Base-by-base conservation (phyloP, 352 stramenopile species). In the Pythium sp. region DNA sequence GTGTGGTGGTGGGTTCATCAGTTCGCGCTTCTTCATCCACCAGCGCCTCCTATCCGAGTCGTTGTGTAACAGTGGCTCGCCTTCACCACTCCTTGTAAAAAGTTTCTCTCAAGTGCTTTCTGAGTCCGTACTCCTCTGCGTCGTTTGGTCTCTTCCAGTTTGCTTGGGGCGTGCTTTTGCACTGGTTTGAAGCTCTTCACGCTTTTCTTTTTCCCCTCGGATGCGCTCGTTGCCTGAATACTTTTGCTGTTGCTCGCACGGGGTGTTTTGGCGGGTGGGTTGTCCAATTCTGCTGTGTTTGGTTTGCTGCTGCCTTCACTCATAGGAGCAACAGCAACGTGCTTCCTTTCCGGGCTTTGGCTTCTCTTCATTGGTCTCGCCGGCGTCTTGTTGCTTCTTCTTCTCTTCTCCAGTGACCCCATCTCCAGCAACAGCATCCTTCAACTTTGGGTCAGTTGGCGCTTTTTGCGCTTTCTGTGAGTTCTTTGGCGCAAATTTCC, bases 141-240 rank as follows among this genome's bases (percentile, higher is more conserved):
- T 7, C 15, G 41, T 47, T 47, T n/a, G 41, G 15, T 7, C 41
- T n/a, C 41, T 64, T 64, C 2, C 55, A 14, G 55, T 15, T 32
- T 46, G 55, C 28, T 60, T 60, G 12, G 28, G 28, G 26, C 28
- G 30, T 46, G 46, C 28, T 46, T 60, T 43, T 60, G 55, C 55
- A 9, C 55, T 24, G 55, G 26, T 43, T 41, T 46, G 28, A 4
- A 30, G 55, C n/a, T 64, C 18, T 36, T 64, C 36, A 2, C 20
- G 4, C 26, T 28, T 36, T 55, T 18, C 36, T 64, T 55, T 28
- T 54, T 64, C 8, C 36, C 26, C 18, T 49, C 26, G 20, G 36
- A 36, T 24, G n/a, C 24, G n/a, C 8, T 28, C 20, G 20, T 28
- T 64, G 36, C 1, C 4, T 57, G 51, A 3, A n/a, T n/a, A 57